Evolutionary conservation across 1,284 basidiomycete genomes (phyloP), one percentile per base, ranked within the genome.

Genomic region (Ceratobasidium sp.): DNA sequence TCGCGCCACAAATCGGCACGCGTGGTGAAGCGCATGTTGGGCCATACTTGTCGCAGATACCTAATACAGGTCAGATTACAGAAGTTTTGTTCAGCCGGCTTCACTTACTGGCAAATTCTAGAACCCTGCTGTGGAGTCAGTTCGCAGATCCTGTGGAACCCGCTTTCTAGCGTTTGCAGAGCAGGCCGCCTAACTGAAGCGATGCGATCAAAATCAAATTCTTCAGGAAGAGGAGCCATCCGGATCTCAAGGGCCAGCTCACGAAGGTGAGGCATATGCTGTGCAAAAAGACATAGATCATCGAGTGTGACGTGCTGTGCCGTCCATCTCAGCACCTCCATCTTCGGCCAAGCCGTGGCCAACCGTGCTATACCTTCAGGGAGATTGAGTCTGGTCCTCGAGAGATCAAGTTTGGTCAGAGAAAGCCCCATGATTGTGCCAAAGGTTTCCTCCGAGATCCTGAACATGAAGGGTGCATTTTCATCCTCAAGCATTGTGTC

Each of bases 131-230:
- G 9, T 57, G 56, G 56, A 15, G 7, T 33, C 23, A 57, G 15
- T 26, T 33, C 56, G 26, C 26, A 28, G 9, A 57, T n/a, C 15
- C 56, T 26, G 26, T 33, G 26, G 26, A 67, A 52, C 3, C 46
- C 65, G 46, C 65, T 67, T 52, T 48, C 65, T 20, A 67, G 46
- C 3, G 28, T 52, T 17, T n/a, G 65, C 46, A 67, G 20, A 4
- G 10, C 65, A 26, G 10, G 46, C 9, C 44, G 65, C 15, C 23
- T 67, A 26, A 50, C 2, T 17, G 7, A 12, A 33, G 44, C 12
- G 2, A 67, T 17, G 13, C 17, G 12, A 3, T 46, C 46, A 42
- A 48, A 23, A 28, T 67, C 44, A 50, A 67, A 12, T 4, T 48
- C 65, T 50, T 50, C 20, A 3, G 65, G n/a, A 44, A 67, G n/a